Base-by-base conservation (phyloP, 306 rosid species). In the Vachellia collinsii region DNA sequence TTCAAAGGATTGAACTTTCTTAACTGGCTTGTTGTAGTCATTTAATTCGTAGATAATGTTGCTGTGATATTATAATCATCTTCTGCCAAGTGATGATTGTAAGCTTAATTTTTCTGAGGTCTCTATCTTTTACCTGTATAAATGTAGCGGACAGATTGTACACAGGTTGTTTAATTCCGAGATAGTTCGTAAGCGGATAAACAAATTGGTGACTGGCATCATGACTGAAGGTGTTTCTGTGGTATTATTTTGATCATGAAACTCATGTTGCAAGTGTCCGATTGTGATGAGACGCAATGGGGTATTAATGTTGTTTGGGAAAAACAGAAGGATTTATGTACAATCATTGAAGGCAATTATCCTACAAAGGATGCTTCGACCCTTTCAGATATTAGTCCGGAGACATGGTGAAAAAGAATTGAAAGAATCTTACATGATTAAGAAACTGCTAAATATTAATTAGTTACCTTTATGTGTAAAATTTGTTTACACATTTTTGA, bases 261-360 rank as follows among this genome's bases (percentile, higher is more conserved):
- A 69, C 76, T 80, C 76, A 75, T 51, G 75, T 47, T 58, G 53
- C 34, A 77, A 77, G 34, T 83, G 61, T 80, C 37, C 79, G 77
- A 63, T 54, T 81, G 47, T 80, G 83, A 82, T 83, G 88, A 80
- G 87, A 75, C 51, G 56, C 39, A 54, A 44, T 76, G 92, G 93
- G 88, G 84, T 78, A 85, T 53, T 68, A 72, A 76, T 84, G 67
- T 43, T 84, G 84, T 81, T 78, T 67, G 72, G 70, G 80, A 39
- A 85, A 65, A 77, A 78, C 85, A 86, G 73, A 80, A 86, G 78
- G 76, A 79, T 77, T 16, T 74, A 73, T 77, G 86, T 86, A 80
- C 90, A 81, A 77, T 91, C 88, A 79, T 82, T 72, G 84, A 83
- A 87, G 83, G 69, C n/a, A 38, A 50, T 84, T 14, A 58, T 83